Conservation (phyloP, 1,284 basidiomycete genomes). For the Microbotryomycetes sp. region DNA sequence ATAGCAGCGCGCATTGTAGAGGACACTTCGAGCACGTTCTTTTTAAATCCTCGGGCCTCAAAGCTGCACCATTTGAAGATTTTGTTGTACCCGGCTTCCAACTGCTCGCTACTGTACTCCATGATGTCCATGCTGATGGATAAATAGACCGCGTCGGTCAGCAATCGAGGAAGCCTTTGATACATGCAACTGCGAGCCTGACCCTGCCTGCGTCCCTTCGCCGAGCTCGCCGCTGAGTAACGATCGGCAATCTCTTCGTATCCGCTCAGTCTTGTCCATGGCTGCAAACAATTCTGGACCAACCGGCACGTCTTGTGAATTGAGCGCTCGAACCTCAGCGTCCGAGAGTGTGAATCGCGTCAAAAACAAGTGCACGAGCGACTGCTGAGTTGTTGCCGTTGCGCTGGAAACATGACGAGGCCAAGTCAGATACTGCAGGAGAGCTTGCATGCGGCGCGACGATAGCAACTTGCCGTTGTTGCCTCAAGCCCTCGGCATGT, state of each 20-base stretch:
- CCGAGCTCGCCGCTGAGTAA: slow-evolving; percentile 76
- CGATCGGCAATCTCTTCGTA: slow-evolving; percentile 74
- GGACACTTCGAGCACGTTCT: slow-evolving; percentile 67
- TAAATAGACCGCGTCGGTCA: not conserved
- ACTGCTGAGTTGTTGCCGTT: slow-evolving; percentile 50
- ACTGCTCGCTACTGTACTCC: slow-evolving; percentile 64
- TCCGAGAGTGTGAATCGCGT: slow-evolving; percentile 72
- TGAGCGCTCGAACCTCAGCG: slow-evolving; percentile 63
- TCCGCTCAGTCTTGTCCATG: slow-evolving; percentile 77
- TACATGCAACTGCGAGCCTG: slow-evolving; percentile 34
- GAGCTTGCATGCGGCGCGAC: not conserved
- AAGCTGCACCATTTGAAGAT: slow-evolving; percentile 76
- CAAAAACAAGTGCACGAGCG: slow-evolving; percentile 72
- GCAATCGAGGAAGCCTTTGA: not conserved
- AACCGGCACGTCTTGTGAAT: slow-evolving; percentile 68
- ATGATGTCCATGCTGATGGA: slow-evolving; percentile 72
- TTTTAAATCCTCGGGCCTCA: slow-evolving; percentile 74
- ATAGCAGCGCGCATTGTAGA: slow-evolving; percentile 65
- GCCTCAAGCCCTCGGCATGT: slow-evolving; percentile 69
- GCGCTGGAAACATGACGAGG: slow-evolving; percentile 44
- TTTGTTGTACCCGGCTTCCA: slow-evolving; percentile 86
- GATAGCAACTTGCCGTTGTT: slow-evolving; percentile 51
- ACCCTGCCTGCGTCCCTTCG: slow-evolving; percentile 73
- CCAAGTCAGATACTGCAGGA: not conserved
- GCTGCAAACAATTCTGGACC: slow-evolving; percentile 67